phyloP scores from a whole-genome alignment of 1,284 basidiomycete species.

The Peniophora sp. region DNA sequence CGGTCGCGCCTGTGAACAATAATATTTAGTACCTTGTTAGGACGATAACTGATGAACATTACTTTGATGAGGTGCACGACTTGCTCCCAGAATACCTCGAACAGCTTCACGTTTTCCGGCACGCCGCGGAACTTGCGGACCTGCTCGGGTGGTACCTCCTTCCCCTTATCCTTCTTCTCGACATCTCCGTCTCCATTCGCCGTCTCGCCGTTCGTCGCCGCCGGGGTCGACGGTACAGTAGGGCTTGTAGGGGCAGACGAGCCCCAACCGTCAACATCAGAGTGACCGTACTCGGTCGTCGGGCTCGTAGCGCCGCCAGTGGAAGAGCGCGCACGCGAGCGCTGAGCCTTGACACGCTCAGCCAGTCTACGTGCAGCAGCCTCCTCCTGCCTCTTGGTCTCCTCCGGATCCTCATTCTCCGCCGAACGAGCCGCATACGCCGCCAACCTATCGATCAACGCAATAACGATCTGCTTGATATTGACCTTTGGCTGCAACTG shows the following conservation, averaged over 20 bases:
- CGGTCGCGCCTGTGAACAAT: conserved; percentile 74
- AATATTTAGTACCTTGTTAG: conserved; percentile 4
- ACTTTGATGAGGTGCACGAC: conserved; percentile 97
- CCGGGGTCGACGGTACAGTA: conserved; percentile 1
- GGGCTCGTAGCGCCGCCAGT: conserved; percentile 18
- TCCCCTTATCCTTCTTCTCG: conserved; percentile 28
- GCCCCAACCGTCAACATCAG: conserved; percentile 19
- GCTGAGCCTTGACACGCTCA: conserved; percentile 76
- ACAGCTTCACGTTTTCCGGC: conserved; percentile 85
- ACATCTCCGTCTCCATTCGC: too few species aligned
- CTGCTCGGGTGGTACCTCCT: conserved; percentile 30
- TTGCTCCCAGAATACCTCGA: conserved; percentile 97
- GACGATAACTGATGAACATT: conserved; percentile 11
- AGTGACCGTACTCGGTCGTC: conserved; percentile 12
- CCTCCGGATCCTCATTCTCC: conserved; percentile 88
- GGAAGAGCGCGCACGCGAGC: conserved; percentile 50
- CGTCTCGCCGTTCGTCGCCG: conserved; percentile 4
- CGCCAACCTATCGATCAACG: conserved; percentile 91
- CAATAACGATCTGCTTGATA: conserved; percentile 94
- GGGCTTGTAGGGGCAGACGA: conserved; percentile 4
- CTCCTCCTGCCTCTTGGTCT: conserved; percentile 85
- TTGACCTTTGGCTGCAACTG: conserved; percentile 94
- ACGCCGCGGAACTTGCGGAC: conserved; percentile 85
- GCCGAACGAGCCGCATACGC: conserved; percentile 91
- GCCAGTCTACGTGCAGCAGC: conserved; percentile 80